A percentile compares a stretch with the other conserved stretches of the same genome.
Evolutionary conservation across 768 basidiomycete genomes (phyloP).

Genomic region (Xerocomellus intermedius): DNA sequence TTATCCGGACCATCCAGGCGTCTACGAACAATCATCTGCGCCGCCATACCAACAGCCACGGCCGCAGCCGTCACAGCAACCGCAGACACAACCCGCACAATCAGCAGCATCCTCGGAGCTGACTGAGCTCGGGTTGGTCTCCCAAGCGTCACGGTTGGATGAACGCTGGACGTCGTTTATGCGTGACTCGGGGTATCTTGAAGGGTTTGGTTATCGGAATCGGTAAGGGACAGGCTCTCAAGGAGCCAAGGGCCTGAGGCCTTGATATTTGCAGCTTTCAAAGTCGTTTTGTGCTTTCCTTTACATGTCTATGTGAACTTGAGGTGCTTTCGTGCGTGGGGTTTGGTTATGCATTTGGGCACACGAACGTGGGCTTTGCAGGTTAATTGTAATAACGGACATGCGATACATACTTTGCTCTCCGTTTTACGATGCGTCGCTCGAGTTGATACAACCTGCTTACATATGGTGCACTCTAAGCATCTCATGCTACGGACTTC

Average conservation of each 20-base stretch:
- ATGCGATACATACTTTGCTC: not conserved
- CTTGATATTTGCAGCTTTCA: not conserved
- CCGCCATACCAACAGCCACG: slow-evolving; percentile 3
- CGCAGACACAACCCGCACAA: slow-evolving; percentile 1
- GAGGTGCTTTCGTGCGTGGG: not conserved
- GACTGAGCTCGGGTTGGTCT: slow-evolving; percentile 58
- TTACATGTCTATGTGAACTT: not conserved
- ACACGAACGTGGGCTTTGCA: not conserved
- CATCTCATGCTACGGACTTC: too few relatives aligned
- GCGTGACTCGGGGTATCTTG: slow-evolving; percentile 52
- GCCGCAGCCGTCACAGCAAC: slow-evolving; percentile 4
- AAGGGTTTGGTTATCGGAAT: slow-evolving; percentile 31
- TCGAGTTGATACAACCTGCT: not conserved
- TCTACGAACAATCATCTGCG: slow-evolving; percentile 15
- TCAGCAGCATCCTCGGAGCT: slow-evolving; percentile 41
- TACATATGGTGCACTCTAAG: not conserved
- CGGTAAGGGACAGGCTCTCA: slow-evolving; percentile 10
- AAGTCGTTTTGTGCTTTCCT: not conserved
- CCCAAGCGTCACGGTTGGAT: slow-evolving; percentile 52
- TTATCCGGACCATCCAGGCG: slow-evolving; percentile 14
- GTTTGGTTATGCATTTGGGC: not conserved
- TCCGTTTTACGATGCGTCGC: not conserved
- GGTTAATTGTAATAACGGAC: not conserved
- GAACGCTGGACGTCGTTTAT: slow-evolving; percentile 63
- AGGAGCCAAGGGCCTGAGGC: not conserved